These are phyloP conservation scores for Apiospora kogelbergensis DNA, from an alignment of 2,329 filamentous ascomycete species.

Conservation along the genomic window DNA sequence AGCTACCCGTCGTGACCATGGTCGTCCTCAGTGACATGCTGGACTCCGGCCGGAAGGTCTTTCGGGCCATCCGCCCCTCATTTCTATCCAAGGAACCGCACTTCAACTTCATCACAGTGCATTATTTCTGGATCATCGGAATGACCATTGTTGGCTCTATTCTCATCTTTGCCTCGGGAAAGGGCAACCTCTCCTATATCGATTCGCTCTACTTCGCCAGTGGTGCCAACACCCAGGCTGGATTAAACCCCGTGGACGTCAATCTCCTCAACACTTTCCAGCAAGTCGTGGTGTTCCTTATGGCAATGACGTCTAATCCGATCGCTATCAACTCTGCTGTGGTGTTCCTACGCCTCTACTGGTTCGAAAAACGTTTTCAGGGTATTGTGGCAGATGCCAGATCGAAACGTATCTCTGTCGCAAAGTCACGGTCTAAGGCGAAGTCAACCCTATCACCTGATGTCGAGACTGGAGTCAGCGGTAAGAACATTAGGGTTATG, in stretches of 20 bases:
- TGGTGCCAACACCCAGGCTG: conserved; percentile 87
- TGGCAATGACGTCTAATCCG: conserved; percentile 74
- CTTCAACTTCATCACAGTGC: conserved; percentile 79
- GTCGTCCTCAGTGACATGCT: conserved; percentile 31
- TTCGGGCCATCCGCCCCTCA: conserved; percentile 53
- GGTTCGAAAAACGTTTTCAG: conserved; percentile 97
- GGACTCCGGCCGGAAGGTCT: conserved; percentile 38
- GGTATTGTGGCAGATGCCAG: conserved; percentile 75
- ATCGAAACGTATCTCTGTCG: conserved; percentile 62
- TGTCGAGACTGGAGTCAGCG: conserved; percentile 64
- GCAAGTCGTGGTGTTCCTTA: conserved; percentile 70
- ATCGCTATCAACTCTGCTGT: conserved; percentile 84
- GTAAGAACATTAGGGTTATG: conserved; percentile 66
- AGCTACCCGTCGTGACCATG: conserved; percentile 5
- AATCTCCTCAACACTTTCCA: conserved; percentile 70
- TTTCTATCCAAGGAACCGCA: conserved; percentile 62
- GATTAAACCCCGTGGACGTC: conserved; percentile 77
- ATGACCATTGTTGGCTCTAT: conserved; percentile 74
- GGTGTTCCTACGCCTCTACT: conserved; percentile 90
- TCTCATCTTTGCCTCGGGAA: conserved; percentile 64
- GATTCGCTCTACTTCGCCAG: conserved; percentile 88
- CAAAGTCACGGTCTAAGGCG: conserved; percentile 57
- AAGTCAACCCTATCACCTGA: conserved; percentile 41
- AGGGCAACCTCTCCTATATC: conserved; percentile 68
- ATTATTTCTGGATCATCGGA: conserved; percentile 81